These are phyloP conservation scores for Podospora australis DNA, from an alignment of 495 filamentous ascomycete species.

Conservation along the genomic window DNA sequence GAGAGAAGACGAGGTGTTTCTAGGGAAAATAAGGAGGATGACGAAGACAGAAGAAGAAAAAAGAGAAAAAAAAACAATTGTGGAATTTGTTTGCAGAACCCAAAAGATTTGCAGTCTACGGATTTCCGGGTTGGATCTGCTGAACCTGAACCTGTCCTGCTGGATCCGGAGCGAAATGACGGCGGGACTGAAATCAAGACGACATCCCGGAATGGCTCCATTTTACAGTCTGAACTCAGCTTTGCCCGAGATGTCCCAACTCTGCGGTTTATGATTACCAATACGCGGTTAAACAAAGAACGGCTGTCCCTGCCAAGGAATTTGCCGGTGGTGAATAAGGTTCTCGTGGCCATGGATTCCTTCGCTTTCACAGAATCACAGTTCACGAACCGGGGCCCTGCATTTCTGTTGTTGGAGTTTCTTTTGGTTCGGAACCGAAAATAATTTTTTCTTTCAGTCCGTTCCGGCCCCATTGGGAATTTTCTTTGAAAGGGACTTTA, in stretches of 20 bases:
- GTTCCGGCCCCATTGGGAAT: no score
- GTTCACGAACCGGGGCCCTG: no score
- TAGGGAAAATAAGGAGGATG: neutral
- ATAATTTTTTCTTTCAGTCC: no score
- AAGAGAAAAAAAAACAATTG: constrained; percentile 2
- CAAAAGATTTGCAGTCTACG: neutral
- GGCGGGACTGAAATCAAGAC: constrained; percentile 3
- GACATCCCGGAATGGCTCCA: neutral
- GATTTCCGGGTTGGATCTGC: neutral
- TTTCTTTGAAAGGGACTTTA: no score
- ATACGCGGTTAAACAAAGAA: constrained; percentile 1
- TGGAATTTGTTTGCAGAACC: neutral
- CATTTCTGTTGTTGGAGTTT: no score
- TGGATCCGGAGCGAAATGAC: constrained; percentile 3
- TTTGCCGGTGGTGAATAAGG: neutral
- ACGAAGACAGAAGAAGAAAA: neutral
- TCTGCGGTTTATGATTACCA: neutral
- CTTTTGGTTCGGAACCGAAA: no score
- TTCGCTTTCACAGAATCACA: no score
- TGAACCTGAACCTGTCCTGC: no score
- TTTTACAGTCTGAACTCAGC: neutral
- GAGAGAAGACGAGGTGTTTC: neutral
- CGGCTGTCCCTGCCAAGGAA: neutral
- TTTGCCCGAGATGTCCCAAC: neutral
- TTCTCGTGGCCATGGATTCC: no score